Base-by-base conservation (phyloP, 192 early-diverging fungal genomes). In the Podila epicladia region DNA sequence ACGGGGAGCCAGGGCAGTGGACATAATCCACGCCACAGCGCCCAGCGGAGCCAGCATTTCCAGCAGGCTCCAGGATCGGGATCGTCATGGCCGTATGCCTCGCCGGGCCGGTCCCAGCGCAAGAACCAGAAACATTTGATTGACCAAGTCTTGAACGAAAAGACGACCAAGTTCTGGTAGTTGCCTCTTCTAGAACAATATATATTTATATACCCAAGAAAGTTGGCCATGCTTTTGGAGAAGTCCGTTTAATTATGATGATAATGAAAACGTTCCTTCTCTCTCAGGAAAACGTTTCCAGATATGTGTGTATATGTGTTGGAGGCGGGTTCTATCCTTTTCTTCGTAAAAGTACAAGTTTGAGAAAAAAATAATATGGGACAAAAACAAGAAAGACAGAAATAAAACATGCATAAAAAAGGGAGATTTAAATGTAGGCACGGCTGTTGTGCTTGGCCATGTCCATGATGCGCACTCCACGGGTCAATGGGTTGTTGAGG, bases 391-490 rank as follows among this genome's bases (percentile, higher is more conserved):
- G 41, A 17, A 45, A 45, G 35, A 37, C 32, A 69, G 20, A 70
- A 58, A 58, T 26, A 55, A 48, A 58, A 60, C 6, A 59, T 45
- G 41, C 41, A 45, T 45, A 35, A 6, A 45, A 59, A 20, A 48
- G 26, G 32, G n/a, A 58, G n/a, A 45, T 55, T 75, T 72, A 83
- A 45, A 75, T 75, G 73, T 72, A 75, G 45, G 73, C 82, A 71
- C 73, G 73, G 68, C 80, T 74, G 64, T 71, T 67, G 60, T 92
- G 90, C 84, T 94, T 94, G 78, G 93, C 93, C 87, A 94, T 90
- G 69, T 96, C 94, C 76, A 99, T 95, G 78, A 98, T 90, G 85
- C 91, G 92, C 94, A 97, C 97, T 63, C 97, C 97, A 65, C 87
- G 85, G 24, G 98, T 99, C 70, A 94, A 79, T 4, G 93, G 93